Evolutionary conservation across 768 basidiomycete genomes (phyloP).

Genomic region (Coprinopsis marcescibilis): DNA sequence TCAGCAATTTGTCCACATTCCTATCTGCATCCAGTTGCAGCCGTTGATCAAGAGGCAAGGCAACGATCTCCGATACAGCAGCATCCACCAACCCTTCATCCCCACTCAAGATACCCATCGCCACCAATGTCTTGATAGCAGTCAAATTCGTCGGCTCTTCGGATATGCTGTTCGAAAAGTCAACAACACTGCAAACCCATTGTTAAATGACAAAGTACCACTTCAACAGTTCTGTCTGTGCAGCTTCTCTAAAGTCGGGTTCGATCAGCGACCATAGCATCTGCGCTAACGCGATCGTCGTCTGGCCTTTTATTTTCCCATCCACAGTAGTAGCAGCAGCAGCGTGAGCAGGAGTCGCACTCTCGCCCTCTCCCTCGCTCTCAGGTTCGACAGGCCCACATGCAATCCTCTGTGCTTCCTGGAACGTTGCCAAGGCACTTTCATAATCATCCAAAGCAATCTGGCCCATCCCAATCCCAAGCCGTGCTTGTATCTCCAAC

Average conservation of each 20-base stretch:
- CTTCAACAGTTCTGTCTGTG: slow-evolving; percentile 74
- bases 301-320: slow-evolving; percentile 52
- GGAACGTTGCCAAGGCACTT: slow-evolving; percentile 59
- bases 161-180: slow-evolving; percentile 49
- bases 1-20: slow-evolving; percentile 66
- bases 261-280: slow-evolving; percentile 78
- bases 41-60: slow-evolving; percentile 61
- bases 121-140: slow-evolving; percentile 79
- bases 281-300: slow-evolving; percentile 75
- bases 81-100: slow-evolving; percentile 83
- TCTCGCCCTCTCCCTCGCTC: neutral
- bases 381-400: slow-evolving; percentile 13
- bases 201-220: slow-evolving; percentile 45
- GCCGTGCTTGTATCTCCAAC: slow-evolving; percentile 56
- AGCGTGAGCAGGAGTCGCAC: too few relatives aligned
- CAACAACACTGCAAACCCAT: slow-evolving; percentile 1
- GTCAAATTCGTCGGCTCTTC: slow-evolving; percentile 71
- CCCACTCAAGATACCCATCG: slow-evolving; percentile 80
- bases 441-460: slow-evolving; percentile 61
- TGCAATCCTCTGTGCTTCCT: slow-evolving; percentile 56
- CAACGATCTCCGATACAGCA: slow-evolving; percentile 73
- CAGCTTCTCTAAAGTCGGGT: slow-evolving; percentile 69
- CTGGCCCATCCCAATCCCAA: slow-evolving; percentile 69
- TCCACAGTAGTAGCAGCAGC: too few relatives aligned
- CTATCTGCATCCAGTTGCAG: slow-evolving; percentile 61